phyloP scores from a whole-genome alignment of 495 filamentous ascomycete genomes.

The Penicillium arizonense region DNA sequence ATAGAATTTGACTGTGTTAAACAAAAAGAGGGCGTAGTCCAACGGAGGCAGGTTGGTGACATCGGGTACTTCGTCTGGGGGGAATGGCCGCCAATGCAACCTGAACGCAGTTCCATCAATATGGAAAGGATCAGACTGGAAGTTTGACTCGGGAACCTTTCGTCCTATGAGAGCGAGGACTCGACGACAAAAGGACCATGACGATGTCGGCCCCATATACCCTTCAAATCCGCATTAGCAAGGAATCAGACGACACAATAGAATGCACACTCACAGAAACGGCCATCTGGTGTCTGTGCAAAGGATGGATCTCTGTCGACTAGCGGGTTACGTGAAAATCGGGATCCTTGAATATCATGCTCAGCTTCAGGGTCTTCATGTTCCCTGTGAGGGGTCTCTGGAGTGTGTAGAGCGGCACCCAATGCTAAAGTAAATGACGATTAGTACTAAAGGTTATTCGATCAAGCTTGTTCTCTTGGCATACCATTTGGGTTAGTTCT shows the following conservation, averaged over 20 bases:
- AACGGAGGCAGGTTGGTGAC: conserved; percentile 31
- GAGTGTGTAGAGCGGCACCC: not conserved
- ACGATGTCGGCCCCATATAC: conserved; percentile 35
- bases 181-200: conserved; percentile 36
- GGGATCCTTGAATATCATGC: conserved; percentile 18
- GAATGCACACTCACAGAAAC: conserved; percentile 22
- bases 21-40: conserved; percentile 38
- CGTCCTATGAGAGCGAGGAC: conserved; percentile 28
- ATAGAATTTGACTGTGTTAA: conserved; percentile 39
- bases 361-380: conserved; percentile 8
- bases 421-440: conserved; percentile 2
- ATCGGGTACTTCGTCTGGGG: conserved; percentile 28
- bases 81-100: conserved; percentile 34
- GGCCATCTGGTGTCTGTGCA: conserved; percentile 27
- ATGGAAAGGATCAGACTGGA: conserved; percentile 27
- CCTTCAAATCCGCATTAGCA: conserved; percentile 11
- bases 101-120: conserved; percentile 38
- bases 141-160: conserved; percentile 25
- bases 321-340: conserved; percentile 29
- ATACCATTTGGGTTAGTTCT: conserved; percentile 6
- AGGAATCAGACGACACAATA: no score
- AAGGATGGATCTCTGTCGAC: conserved; percentile 30
- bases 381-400: conserved; percentile 1
- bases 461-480: no score
- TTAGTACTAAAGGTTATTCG: not conserved